These are phyloP conservation scores for Basidiobolus meristosporus DNA, from an alignment of 371 early-diverging fungal species.

Conservation along the genomic window DNA sequence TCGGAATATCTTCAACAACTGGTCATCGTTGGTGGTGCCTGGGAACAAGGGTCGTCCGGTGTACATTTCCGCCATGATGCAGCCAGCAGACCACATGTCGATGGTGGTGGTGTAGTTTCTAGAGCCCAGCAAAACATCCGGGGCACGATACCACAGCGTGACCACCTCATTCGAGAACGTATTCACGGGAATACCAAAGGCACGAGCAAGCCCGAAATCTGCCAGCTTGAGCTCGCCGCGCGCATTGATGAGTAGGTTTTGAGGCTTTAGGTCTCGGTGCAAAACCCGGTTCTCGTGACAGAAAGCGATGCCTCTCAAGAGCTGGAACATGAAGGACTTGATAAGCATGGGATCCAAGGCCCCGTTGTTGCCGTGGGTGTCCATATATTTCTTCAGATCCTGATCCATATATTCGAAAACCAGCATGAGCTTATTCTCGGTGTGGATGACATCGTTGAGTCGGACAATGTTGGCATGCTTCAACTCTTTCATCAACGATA, in stretches of 20 bases:
- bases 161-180: slow-evolving; percentile 98
- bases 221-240: slow-evolving; percentile 66
- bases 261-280: slow-evolving; percentile 96
- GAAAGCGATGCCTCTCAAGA: slow-evolving; percentile 76
- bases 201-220: slow-evolving; percentile 92
- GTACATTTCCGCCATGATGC: slow-evolving; percentile 94
- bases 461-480: slow-evolving; percentile 79
- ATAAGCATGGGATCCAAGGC: slow-evolving; percentile 46
- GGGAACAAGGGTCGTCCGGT: slow-evolving; percentile 89
- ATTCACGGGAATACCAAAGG: slow-evolving; percentile 90
- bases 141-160: slow-evolving; percentile 91
- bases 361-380: slow-evolving; percentile 42
- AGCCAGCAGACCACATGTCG: slow-evolving; percentile 99
- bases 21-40: slow-evolving; percentile 83
- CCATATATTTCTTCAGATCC: slow-evolving; percentile 95
- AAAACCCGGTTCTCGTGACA: slow-evolving; percentile 90
- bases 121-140: slow-evolving; percentile 92
- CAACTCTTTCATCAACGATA: slow-evolving; percentile 87
- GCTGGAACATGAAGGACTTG: slow-evolving; percentile 71
- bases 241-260: slow-evolving; percentile 82
- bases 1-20: slow-evolving; percentile 73
- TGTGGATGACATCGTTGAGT: slow-evolving; percentile 95
- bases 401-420: slow-evolving; percentile 98
- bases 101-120: slow-evolving; percentile 91
- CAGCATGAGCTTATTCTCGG: slow-evolving; percentile 89